Evolutionary conservation across 371 early-diverging fungal species (phyloP), one percentile per base, ranked within the genome.

Genomic region (Homolaphlyctis polyrhiza): DNA sequence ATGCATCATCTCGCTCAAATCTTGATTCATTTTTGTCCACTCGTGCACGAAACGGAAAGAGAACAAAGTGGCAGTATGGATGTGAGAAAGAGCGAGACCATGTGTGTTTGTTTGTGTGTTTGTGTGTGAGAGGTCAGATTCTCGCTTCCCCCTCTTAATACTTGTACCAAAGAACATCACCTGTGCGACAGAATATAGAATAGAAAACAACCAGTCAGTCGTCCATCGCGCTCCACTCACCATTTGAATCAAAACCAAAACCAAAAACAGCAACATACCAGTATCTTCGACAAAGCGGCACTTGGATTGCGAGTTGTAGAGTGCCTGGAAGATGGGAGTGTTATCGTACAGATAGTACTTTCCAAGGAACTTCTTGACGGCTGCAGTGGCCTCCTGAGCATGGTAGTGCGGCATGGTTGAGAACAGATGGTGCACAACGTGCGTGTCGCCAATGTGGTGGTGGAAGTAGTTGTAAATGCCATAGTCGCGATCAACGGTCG

Each of bases 361-460:
- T 35, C 91, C 91, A 39, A 91, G 76, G 47, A 82, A 77, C 71
- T 84, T 79, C 77, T 85, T 83, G 62, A 91, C 69, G 63, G 86
- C 85, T 48, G 34, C 71, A 79, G 94, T 94, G 6, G 94, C 95
- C 75, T 91, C 90, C 61, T 83, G 73, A 13, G 92, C 75, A 63
- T 94, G 82, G 80, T 94, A 94, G 79, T 90, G 90, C 27, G 95
- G 95, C 92, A 94, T 93, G 33, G 83, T 86, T 28, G 90, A 89
- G 78, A 93, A 94, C 67, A 91, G 72, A 68, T 94, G 93, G 70
- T 94, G 95, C 25, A 87, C 91, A 39, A 93, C 91, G 66, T 91
- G 92, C 18, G 91, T 87, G 68, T 91, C 91, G 48, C 84, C 78
- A 61, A 91, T 91, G 65, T 87, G 87, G 72, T 93, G 93, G 76